phyloP scores from a whole-genome alignment of 2,329 filamentous ascomycete species.

The Apiospora pterosperma region DNA sequence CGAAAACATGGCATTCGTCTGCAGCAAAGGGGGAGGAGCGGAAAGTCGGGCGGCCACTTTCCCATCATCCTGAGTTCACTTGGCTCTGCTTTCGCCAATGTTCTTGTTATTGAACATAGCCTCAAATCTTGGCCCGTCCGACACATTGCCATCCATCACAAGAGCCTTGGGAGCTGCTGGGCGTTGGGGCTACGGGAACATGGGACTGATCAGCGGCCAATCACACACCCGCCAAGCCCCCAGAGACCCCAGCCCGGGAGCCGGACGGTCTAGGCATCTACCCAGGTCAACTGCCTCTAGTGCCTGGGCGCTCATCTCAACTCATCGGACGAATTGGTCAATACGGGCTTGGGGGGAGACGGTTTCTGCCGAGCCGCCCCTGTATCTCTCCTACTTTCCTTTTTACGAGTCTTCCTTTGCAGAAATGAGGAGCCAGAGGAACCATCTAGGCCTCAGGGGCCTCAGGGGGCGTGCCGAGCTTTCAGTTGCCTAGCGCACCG shows the following conservation, averaged over 20 bases:
- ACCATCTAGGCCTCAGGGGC: neutral
- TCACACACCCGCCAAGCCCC: neutral
- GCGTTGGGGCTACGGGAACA: neutral
- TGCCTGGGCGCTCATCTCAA: neutral
- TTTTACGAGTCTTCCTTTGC: neutral
- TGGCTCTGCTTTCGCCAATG: neutral
- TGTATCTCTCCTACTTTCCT: no score
- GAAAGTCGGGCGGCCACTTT: neutral
- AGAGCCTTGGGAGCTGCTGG: neutral
- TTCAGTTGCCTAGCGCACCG: neutral
- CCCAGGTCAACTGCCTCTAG: neutral
- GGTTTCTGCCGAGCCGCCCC: neutral
- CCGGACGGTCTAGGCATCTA: neutral
- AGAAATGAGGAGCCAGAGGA: neutral
- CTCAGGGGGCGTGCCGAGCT: conserved; percentile 1
- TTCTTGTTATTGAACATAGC: neutral
- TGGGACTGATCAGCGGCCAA: neutral
- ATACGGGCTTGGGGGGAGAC: no score
- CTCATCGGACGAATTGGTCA: neutral
- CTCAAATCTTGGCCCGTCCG: neutral
- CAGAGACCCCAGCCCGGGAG: neutral
- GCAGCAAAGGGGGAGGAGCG: neutral
- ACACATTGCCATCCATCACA: neutral
- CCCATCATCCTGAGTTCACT: neutral
- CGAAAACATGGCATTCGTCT: neutral